phyloP scores from a whole-genome alignment of 805 yeast species.

The Teunomyces tritomae region DNA sequence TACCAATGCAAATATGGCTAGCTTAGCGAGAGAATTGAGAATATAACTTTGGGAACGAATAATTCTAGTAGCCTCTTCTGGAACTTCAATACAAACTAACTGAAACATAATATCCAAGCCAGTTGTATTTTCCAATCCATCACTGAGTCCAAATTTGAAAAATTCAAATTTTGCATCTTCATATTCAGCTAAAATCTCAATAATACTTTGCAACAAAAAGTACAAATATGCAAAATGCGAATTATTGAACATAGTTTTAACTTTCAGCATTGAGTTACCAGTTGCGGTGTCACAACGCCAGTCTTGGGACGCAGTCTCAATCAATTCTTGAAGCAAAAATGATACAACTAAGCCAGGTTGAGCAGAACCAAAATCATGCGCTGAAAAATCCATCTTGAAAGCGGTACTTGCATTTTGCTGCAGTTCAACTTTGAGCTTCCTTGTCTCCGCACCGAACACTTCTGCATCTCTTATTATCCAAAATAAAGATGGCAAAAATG shows the following conservation, averaged over 20 bases:
- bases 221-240: slow-evolving; percentile 59
- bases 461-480: background rate
- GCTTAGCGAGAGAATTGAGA: background rate
- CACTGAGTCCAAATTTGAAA: slow-evolving; percentile 61
- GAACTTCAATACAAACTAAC: background rate
- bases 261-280: background rate
- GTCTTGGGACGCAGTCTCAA: slow-evolving; percentile 3
- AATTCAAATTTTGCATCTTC: slow-evolving; percentile 80
- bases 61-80: background rate
- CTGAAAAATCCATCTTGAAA: background rate
- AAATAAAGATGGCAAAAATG: background rate
- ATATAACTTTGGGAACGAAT: too few relatives aligned
- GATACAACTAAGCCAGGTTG: slow-evolving; percentile 4
- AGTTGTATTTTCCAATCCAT: slow-evolving; percentile 24
- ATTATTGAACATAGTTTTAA: slow-evolving; percentile 7
- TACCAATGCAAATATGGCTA: background rate
- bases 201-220: slow-evolving; percentile 62
- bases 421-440: background rate
- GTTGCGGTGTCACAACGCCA: slow-evolving; percentile 12
- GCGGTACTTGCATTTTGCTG: background rate
- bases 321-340: slow-evolving; percentile 16
- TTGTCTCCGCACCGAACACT: background rate
- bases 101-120: background rate
- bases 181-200: slow-evolving; percentile 75
- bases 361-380: background rate